These are phyloP conservation scores for Diaporthe sp. DNA, from an alignment of 2,329 filamentous ascomycete genomes.

Conservation along the genomic window DNA sequence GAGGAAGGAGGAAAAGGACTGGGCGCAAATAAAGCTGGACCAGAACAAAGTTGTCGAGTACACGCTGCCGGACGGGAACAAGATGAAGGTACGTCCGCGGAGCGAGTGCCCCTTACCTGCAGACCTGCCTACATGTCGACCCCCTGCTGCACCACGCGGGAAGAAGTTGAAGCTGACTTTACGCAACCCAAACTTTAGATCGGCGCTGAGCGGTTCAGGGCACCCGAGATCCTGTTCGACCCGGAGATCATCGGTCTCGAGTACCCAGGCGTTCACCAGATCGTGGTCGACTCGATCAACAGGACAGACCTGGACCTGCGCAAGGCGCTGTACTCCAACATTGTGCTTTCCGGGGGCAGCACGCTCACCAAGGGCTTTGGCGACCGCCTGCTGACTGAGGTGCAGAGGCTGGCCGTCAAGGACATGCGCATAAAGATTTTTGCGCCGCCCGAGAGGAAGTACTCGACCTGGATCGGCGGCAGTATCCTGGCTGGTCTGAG, in stretches of 20 bases:
- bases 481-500: conserved; percentile 96
- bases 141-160: not conserved
- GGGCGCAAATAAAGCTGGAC: conserved; percentile 82
- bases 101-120: not conserved
- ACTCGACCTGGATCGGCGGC: conserved; percentile 98
- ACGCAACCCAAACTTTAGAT: conserved; percentile 62
- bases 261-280: conserved; percentile 97
- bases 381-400: conserved; percentile 89
- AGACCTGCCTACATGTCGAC: no score
- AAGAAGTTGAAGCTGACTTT: conserved; percentile 1
- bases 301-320: conserved; percentile 95
- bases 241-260: conserved; percentile 97
- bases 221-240: conserved; percentile 97
- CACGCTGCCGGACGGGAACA: conserved; percentile 89
- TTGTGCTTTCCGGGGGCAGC: conserved; percentile 94
- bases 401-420: conserved; percentile 93
- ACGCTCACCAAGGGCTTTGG: conserved; percentile 98
- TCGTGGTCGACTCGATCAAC: conserved; percentile 95
- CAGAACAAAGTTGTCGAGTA: conserved; percentile 87
- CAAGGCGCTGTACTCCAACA: conserved; percentile 94
- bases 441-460: conserved; percentile 96
- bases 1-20: conserved; percentile 95
- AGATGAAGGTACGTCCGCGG: conserved; percentile 76
- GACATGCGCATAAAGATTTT: conserved; percentile 99
- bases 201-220: conserved; percentile 93